Evolutionary conservation across 441 rosid genomes (phyloP).

Genomic region (Gossypium laxum): DNA sequence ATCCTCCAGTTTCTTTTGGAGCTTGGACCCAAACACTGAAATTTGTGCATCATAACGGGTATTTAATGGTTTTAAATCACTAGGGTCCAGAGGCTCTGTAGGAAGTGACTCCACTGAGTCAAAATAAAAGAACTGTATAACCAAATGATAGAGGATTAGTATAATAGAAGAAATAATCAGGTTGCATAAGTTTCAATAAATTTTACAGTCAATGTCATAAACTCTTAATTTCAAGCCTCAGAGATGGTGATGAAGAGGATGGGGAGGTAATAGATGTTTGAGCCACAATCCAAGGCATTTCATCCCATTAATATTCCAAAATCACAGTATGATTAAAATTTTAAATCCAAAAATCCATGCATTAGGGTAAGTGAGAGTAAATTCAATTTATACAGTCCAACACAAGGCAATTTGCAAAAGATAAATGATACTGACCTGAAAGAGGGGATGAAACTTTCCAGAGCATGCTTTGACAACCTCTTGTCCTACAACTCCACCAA

Average conservation of each 20-base stretch:
- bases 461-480: slow-evolving; percentile 98
- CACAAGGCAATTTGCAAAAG: not conserved
- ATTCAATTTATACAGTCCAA: not conserved
- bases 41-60: slow-evolving; percentile 89
- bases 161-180: not conserved
- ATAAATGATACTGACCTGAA: slow-evolving; percentile 45
- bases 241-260: not conserved
- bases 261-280: not conserved
- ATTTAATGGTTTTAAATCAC: slow-evolving; percentile 57
- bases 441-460: slow-evolving; percentile 90
- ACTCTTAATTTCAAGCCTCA: not conserved
- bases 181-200: not conserved
- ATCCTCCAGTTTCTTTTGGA: slow-evolving; percentile 76
- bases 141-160: slow-evolving; percentile 7
- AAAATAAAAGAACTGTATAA: slow-evolving; percentile 71
- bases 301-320: not conserved
- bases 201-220: not conserved
- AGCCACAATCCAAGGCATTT: not conserved
- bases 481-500: slow-evolving; percentile 96
- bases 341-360: not conserved
- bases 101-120: slow-evolving; percentile 90
- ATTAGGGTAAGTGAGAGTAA: not conserved
- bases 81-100: slow-evolving; percentile 51
- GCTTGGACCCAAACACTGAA: slow-evolving; percentile 78
- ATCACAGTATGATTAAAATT: not conserved